phyloP scores from a whole-genome alignment of 2,329 filamentous ascomycete genomes.

The Phaeosphaeriaceae sp. region DNA sequence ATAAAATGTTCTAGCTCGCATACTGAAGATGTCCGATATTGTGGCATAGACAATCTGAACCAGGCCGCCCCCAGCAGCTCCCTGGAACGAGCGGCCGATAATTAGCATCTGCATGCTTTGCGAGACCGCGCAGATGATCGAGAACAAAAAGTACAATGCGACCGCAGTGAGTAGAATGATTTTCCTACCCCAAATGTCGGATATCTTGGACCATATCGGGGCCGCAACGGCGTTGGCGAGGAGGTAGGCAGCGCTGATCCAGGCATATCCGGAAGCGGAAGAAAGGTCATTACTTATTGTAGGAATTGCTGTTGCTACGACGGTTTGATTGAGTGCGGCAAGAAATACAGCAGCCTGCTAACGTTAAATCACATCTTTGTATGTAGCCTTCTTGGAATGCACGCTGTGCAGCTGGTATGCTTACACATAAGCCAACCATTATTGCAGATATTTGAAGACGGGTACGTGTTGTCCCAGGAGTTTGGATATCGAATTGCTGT shows the following conservation, averaged over 20 bases:
- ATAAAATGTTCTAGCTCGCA: constrained; percentile 35
- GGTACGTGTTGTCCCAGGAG: no score
- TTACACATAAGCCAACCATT: no score
- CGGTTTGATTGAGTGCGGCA: constrained; percentile 54
- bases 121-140: constrained; percentile 55
- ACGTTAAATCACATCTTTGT: no score
- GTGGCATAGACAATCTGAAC: constrained; percentile 52
- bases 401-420: no score
- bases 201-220: constrained; percentile 68
- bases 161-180: constrained; percentile 55
- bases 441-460: no score
- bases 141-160: constrained; percentile 54
- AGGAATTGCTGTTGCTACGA: constrained; percentile 67
- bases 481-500: no score
- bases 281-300: constrained; percentile 66
- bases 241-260: constrained; percentile 75
- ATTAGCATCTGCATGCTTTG: constrained; percentile 58
- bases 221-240: constrained; percentile 68
- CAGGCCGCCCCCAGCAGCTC: constrained; percentile 23
- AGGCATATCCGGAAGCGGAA: constrained; percentile 71
- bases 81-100: constrained; percentile 58
- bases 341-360: constrained; percentile 29
- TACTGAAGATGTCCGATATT: constrained; percentile 60
- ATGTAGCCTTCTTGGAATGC: no score
- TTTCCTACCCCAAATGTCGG: constrained; percentile 62